phyloP scores from a whole-genome alignment of 208 protist genomes.

The Trypanosomatidae sp. region DNA sequence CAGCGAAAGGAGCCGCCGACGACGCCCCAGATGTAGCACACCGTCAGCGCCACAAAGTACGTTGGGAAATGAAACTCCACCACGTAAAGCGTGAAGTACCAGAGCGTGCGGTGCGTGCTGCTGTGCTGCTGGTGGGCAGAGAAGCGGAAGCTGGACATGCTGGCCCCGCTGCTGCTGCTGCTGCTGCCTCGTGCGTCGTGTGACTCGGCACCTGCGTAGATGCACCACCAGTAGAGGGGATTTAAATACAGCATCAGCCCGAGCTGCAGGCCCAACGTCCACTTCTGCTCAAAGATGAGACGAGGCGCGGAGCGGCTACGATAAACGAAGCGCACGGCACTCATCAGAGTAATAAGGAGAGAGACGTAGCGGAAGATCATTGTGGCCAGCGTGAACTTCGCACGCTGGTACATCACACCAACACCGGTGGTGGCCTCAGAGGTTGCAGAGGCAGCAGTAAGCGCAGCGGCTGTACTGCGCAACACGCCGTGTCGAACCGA shows the following conservation, averaged over 20 bases:
- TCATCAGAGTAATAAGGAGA: constrained; percentile 45
- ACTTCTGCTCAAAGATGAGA: constrained; percentile 63
- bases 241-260: constrained; percentile 65
- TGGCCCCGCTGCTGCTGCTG: background rate
- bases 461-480: too few species aligned
- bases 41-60: constrained; percentile 61
- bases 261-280: constrained; percentile 49
- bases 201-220: constrained; percentile 23
- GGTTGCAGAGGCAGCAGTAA: too few species aligned
- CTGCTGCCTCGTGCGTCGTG: background rate
- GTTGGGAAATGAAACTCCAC: constrained; percentile 77
- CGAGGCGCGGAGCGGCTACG: constrained; percentile 22
- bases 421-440: constrained; percentile 19
- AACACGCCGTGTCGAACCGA: too few species aligned
- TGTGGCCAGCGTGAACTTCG: constrained; percentile 59
- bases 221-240: constrained; percentile 65
- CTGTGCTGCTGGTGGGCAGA: too few species aligned
- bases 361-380: constrained; percentile 68
- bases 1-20: constrained; percentile 48
- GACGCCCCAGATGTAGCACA: constrained; percentile 68
- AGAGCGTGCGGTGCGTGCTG: too few species aligned
- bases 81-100: too few species aligned
- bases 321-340: constrained; percentile 59
- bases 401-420: constrained; percentile 66
- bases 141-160: too few species aligned